Conservation (phyloP, 768 basidiomycete species). For the Hydnomerulius pinastri region DNA sequence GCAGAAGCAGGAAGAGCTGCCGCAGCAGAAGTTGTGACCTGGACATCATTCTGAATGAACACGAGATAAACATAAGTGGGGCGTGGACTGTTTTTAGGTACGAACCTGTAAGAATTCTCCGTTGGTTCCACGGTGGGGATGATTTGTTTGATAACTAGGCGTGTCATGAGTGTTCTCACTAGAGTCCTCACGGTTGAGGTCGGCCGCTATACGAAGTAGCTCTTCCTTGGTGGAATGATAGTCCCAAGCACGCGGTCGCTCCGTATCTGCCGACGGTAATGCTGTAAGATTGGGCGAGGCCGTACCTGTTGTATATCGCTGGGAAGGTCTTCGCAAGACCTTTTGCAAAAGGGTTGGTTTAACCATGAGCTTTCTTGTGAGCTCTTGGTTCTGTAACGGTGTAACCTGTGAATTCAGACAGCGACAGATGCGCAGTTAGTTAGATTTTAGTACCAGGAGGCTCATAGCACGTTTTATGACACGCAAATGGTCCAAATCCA, state of each 20-base stretch:
- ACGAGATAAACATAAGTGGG: constrained; percentile 7
- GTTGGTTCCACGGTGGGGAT: constrained; percentile 7
- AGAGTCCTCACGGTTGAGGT: constrained; percentile 2
- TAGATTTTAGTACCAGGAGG: background rate
- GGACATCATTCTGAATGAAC: background rate
- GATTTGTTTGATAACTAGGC: background rate
- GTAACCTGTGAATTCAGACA: background rate
- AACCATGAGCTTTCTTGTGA: constrained; percentile 37
- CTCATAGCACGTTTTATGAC: background rate
- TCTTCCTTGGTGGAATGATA: constrained; percentile 55
- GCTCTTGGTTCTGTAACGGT: background rate
- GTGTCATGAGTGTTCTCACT: background rate
- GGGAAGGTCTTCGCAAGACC: constrained; percentile 64
- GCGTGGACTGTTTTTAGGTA: background rate
- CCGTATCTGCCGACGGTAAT: background rate
- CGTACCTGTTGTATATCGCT: constrained; percentile 48
- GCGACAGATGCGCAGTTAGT: background rate
- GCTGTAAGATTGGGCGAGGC: background rate
- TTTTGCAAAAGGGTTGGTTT: constrained; percentile 62
- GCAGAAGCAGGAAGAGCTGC: background rate
- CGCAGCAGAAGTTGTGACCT: background rate
- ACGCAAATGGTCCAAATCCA: constrained; percentile 12
- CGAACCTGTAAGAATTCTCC: constrained; percentile 23
- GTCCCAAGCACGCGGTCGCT: constrained; percentile 33
- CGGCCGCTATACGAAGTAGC: constrained; percentile 48